These are phyloP conservation scores for Boletus subparvulus DNA, from an alignment of 768 basidiomycete genomes.

Conservation along the genomic window DNA sequence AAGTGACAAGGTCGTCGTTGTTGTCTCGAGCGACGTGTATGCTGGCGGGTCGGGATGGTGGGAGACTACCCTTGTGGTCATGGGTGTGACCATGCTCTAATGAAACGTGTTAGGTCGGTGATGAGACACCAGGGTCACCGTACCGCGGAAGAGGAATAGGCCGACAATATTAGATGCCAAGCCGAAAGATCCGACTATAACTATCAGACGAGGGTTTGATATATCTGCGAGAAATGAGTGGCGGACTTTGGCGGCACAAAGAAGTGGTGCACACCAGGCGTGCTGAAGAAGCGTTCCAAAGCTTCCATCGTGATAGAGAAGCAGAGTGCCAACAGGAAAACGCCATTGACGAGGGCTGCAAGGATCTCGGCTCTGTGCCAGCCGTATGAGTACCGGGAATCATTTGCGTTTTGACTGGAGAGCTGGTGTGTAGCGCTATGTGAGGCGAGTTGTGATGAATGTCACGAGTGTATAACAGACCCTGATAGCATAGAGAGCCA, in stretches of 20 bases:
- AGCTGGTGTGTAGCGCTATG: constrained; percentile 45
- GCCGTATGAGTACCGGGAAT: constrained; percentile 92
- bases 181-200: constrained; percentile 87
- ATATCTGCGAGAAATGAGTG: constrained; percentile 58
- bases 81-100: constrained; percentile 68
- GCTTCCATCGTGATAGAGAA: constrained; percentile 95
- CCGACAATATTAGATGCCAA: constrained; percentile 91
- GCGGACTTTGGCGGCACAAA: background rate
- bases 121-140: constrained; percentile 20
- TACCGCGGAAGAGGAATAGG: constrained; percentile 93
- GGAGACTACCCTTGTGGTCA: constrained; percentile 39
- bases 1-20: constrained; percentile 23
- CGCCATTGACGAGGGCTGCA: constrained; percentile 93
- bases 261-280: constrained; percentile 53
- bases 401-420: constrained; percentile 53
- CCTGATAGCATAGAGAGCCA: constrained; percentile 94
- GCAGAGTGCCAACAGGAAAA: constrained; percentile 94
- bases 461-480: constrained; percentile 31
- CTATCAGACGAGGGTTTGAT: constrained; percentile 82
- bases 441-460: constrained; percentile 7
- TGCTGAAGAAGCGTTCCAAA: constrained; percentile 82
- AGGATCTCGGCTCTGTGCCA: constrained; percentile 98
- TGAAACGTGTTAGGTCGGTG: constrained; percentile 8
- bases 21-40: constrained; percentile 20
- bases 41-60: constrained; percentile 42